Conservation (phyloP, 148 eudicot genomes). For the Rhododendron griersonianum region DNA sequence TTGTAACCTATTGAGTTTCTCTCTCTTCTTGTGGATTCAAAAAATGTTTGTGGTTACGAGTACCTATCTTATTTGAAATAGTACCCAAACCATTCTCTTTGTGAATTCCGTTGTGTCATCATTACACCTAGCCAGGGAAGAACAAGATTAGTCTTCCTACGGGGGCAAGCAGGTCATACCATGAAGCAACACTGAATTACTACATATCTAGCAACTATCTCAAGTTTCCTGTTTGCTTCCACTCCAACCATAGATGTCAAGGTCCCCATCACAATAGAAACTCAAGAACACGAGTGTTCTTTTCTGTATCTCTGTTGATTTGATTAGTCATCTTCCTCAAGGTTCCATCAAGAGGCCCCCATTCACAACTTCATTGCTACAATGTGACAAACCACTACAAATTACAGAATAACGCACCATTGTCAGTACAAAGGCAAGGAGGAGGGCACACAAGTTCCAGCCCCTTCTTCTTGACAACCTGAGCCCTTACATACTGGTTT, state of each 20-base stretch:
- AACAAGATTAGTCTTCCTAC: slow-evolving; percentile 3
- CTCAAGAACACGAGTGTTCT: neutral
- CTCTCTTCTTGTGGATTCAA: no score
- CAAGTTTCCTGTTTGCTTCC: neutral
- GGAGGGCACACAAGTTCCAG: slow-evolving; percentile 92
- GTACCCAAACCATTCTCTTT: no score
- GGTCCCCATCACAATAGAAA: neutral
- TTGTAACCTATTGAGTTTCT: no score
- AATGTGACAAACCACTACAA: neutral
- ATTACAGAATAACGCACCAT: slow-evolving; percentile 40
- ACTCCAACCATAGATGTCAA: neutral
- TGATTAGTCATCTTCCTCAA: neutral
- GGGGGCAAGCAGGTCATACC: neutral
- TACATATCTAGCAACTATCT: neutral
- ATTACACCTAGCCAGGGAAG: slow-evolving; percentile 63
- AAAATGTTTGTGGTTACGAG: no score
- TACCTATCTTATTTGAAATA: no score
- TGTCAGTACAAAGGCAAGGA: slow-evolving; percentile 94
- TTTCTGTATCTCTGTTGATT: neutral
- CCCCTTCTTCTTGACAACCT: slow-evolving; percentile 49
- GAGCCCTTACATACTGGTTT: slow-evolving; percentile 71
- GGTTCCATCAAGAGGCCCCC: neutral
- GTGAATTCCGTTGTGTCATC: slow-evolving; percentile 20
- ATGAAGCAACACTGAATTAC: neutral
- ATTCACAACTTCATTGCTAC: neutral